Conservation (phyloP, 768 basidiomycete species). For the Phlebiopsis gigantea region DNA sequence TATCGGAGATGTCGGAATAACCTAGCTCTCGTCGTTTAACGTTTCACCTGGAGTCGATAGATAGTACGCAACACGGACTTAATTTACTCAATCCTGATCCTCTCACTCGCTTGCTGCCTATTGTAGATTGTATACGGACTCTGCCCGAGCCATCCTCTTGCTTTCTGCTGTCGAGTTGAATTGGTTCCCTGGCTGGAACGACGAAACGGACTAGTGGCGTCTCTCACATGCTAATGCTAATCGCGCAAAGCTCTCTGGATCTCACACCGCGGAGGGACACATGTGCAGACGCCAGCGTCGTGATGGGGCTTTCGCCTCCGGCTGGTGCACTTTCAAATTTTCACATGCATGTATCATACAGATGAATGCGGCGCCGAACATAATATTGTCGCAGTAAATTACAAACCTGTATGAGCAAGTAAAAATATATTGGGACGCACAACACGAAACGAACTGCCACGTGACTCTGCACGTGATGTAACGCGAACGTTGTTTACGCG, state of each 20-base stretch:
- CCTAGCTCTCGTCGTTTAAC: neutral
- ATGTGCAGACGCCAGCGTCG: no score
- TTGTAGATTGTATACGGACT: neutral
- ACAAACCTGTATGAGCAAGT: no score
- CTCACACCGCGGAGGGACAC: no score
- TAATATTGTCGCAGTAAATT: neutral
- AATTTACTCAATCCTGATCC: neutral
- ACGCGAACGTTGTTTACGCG: constrained; percentile 29
- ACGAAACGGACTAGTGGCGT: neutral
- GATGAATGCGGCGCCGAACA: neutral
- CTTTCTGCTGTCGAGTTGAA: neutral
- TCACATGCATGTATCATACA: neutral
- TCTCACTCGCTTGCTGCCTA: neutral
- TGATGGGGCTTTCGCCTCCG: no score
- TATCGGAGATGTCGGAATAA: neutral
- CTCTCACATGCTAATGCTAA: no score
- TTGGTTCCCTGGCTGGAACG: neutral
- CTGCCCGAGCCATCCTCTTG: neutral
- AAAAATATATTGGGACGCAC: no score
- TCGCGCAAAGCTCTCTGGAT: no score
- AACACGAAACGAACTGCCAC: neutral
- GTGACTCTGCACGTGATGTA: constrained; percentile 19
- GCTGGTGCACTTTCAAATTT: no score
- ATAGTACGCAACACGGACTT: neutral
- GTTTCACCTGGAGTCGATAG: neutral